Evolutionary conservation across 192 early-diverging fungal species (phyloP).

Genomic region (Coemansia sp.): DNA sequence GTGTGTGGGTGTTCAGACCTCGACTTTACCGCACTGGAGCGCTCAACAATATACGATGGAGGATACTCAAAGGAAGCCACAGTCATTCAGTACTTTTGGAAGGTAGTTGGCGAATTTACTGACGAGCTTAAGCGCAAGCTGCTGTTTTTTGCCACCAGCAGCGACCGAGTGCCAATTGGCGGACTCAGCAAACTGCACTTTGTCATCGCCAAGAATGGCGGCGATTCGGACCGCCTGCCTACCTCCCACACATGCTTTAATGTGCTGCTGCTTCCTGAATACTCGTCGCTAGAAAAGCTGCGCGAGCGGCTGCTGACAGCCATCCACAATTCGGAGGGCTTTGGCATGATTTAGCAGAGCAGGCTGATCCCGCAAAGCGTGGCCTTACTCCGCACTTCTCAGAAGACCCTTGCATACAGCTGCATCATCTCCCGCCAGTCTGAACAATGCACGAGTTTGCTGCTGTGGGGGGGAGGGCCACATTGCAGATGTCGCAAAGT

Average conservation of each 20-base stretch:
- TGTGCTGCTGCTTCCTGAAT: conserved; percentile 81
- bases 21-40: conserved; percentile 78
- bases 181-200: conserved; percentile 83
- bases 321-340: conserved; percentile 77
- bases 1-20: conserved; percentile 83
- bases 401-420: too few relatives aligned
- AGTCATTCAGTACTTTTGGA: conserved; percentile 83
- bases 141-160: conserved; percentile 89
- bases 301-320: conserved; percentile 73
- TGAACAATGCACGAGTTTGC: too few relatives aligned
- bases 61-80: conserved; percentile 65
- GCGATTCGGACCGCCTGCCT: conserved; percentile 81
- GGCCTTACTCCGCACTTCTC: too few relatives aligned
- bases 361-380: too few relatives aligned
- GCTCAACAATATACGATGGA: conserved; percentile 80
- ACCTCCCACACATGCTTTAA: conserved; percentile 95
- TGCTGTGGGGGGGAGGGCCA: too few relatives aligned
- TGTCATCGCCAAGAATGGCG: conserved; percentile 82
- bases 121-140: conserved; percentile 83
- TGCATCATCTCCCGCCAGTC: too few relatives aligned
- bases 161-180: conserved; percentile 86
- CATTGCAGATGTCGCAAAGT: too few relatives aligned
- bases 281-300: conserved; percentile 74
- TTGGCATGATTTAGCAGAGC: conserved; percentile 65
- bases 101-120: conserved; percentile 74